Base-by-base conservation (phyloP, 164 flowering plant genomes). In the Cinnamomum micranthum region DNA sequence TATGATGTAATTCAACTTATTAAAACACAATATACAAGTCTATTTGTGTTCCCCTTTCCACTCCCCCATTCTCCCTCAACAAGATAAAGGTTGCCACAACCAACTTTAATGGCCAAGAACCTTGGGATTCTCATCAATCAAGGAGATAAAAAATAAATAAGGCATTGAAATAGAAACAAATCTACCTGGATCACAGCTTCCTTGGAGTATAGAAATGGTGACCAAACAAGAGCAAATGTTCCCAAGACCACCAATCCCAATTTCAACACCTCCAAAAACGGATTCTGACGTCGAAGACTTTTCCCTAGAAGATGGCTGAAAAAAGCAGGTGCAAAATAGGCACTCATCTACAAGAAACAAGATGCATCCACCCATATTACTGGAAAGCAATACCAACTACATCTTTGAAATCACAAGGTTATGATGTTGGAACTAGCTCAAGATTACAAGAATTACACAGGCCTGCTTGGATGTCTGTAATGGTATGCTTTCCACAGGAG, bases 311-410 rank as follows among this genome's bases (percentile, higher is more conserved):
- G 89, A 86, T 92, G 86, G 80, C 90, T 80, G 77, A 93, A 95
- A 82, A 93, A 93, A 51, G 97, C 99, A 78, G 98, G 99, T 24
- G 99, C 99, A 86, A 80, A 92, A 81, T 95, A 95, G 74, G 93
- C 90, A 85, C 94, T 92, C 99, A 95, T 95, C 98, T 93, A 91
- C 80, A 84, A 77, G 47, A 78, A 70, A 74, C 17, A 17, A 55
- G 7, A n/a, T 6, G 6, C 65, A 22, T 19, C 47, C 15, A 50
- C 28, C 47, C 28, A 20, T 27, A 14, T 66, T 66, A 65, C 55
- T 15, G 23, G 68, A 64, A 50, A 23, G 24, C 47, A 11, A 14
- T 24, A 64, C 20, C 55, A 23, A 35, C 23, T 55, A 67, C 69
- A 27, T 12, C 69, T 13, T 28, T 4, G 6, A 27, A 24, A 14